Percentiles rank a stretch among this genome's conserved stretches.
Conservation (phyloP, 2,329 filamentous ascomycete species). For the Arthrinium phaeospermum region DNA sequence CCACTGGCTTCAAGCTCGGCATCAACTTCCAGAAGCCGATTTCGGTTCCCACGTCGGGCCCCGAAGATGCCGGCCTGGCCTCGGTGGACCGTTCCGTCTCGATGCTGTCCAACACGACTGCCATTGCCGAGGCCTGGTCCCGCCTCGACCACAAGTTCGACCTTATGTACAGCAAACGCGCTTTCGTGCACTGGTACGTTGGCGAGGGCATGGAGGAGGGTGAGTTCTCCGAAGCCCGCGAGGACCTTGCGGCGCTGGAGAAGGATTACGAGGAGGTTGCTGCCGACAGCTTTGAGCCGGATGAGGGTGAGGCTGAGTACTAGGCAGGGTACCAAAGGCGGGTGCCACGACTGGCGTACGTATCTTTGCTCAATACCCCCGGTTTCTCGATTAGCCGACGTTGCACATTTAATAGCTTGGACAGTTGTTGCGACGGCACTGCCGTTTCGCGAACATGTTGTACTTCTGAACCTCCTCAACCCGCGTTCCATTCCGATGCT, state of each 20-base stretch:
- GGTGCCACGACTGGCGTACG: slow-evolving; percentile 15
- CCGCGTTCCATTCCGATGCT: background rate
- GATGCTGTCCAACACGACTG: slow-evolving; percentile 78
- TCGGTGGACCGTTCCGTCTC: slow-evolving; percentile 68
- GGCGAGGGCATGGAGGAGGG: slow-evolving; percentile 93
- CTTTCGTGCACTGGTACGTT: slow-evolving; percentile 81
- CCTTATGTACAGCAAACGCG: slow-evolving; percentile 80
- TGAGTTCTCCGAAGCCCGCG: slow-evolving; percentile 85
- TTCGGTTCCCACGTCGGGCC: slow-evolving; percentile 57
- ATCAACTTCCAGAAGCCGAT: slow-evolving; percentile 76
- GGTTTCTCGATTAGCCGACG: slow-evolving; percentile 17
- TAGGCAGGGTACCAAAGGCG: slow-evolving; percentile 52
- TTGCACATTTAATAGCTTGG: slow-evolving; percentile 12
- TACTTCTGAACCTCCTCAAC: background rate
- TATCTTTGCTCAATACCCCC: slow-evolving; percentile 23
- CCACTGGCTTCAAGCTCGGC: slow-evolving; percentile 76
- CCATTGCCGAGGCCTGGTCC: slow-evolving; percentile 76
- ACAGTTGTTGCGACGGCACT: slow-evolving; percentile 4
- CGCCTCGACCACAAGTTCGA: slow-evolving; percentile 77
- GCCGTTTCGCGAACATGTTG: background rate
- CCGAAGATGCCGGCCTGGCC: slow-evolving; percentile 63
- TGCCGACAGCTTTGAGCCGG: slow-evolving; percentile 69
- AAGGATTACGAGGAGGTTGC: slow-evolving; percentile 89
- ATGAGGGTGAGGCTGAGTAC: slow-evolving; percentile 78
- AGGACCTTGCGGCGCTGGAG: slow-evolving; percentile 84